Percentiles rank a stretch among this genome's conserved stretches.
phyloP scores from a whole-genome alignment of 2,329 filamentous ascomycete genomes.

The Paecilomyces variotii region DNA sequence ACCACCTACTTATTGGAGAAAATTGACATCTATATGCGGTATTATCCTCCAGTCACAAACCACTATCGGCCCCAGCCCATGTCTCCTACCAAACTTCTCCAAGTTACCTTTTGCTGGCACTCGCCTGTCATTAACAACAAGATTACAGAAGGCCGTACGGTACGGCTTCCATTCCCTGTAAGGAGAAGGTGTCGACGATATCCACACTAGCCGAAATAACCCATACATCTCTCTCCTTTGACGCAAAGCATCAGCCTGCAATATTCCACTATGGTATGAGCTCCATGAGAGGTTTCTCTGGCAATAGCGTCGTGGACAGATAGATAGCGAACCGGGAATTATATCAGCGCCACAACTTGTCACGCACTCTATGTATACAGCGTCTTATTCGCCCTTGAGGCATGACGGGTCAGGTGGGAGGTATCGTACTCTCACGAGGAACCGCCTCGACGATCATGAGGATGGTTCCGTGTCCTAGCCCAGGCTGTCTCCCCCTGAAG shows the following conservation, averaged over 20 bases:
- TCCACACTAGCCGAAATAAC: too few relatives aligned
- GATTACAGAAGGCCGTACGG: too few relatives aligned
- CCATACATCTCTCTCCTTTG: too few relatives aligned
- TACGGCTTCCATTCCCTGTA: too few relatives aligned
- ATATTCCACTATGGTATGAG: background rate
- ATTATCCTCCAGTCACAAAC: too few relatives aligned
- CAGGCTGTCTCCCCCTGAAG: background rate
- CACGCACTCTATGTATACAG: background rate
- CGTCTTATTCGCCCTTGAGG: background rate
- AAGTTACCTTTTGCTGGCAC: too few relatives aligned
- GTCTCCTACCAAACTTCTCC: too few relatives aligned
- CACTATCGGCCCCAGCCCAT: too few relatives aligned
- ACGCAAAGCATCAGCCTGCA: background rate
- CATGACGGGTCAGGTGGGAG: background rate
- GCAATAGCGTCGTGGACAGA: background rate
- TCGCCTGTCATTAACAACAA: too few relatives aligned
- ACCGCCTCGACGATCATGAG: background rate
- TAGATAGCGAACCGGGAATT: background rate
- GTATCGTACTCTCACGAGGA: background rate
- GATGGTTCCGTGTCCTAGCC: background rate
- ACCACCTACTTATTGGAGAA: too few relatives aligned
- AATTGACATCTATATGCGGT: too few relatives aligned
- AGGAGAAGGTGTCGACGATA: too few relatives aligned
- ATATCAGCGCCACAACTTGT: background rate
- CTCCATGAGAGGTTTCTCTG: background rate